These are phyloP conservation scores for Phytophthora tentaculata DNA, from an alignment of 352 stramenopile genomes.

Conservation along the genomic window DNA sequence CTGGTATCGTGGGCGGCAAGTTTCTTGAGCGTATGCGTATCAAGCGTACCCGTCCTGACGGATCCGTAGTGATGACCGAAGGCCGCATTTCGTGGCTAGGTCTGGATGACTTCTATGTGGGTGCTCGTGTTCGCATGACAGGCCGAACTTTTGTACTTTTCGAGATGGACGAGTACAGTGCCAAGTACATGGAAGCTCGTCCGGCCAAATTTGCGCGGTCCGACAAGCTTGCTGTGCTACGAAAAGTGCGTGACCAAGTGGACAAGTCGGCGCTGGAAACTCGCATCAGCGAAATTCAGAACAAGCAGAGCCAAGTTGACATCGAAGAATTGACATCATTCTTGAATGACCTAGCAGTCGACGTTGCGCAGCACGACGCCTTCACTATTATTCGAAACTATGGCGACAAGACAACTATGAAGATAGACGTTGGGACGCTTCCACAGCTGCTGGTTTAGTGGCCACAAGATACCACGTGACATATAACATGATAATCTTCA, in stretches of 20 bases:
- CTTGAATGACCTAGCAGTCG: slow-evolving; percentile 48
- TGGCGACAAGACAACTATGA: slow-evolving; percentile 67
- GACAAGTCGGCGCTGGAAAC: slow-evolving; percentile 36
- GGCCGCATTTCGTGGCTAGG: slow-evolving; percentile 50
- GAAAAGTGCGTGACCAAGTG: slow-evolving; percentile 58
- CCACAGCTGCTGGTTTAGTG: slow-evolving; percentile 54
- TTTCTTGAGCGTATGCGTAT: slow-evolving; percentile 78
- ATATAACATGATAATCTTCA: slow-evolving; percentile 3
- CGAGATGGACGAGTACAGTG: slow-evolving; percentile 88
- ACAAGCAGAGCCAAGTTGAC: slow-evolving; percentile 45
- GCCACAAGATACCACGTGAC: too few relatives aligned
- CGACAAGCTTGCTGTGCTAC: slow-evolving; percentile 66
- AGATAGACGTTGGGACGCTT: slow-evolving; percentile 58
- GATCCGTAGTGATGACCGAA: slow-evolving; percentile 33
- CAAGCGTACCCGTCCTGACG: slow-evolving; percentile 49
- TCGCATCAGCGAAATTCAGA: slow-evolving; percentile 37
- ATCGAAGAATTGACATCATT: slow-evolving; percentile 56
- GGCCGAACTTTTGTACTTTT: slow-evolving; percentile 77
- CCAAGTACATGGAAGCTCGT: slow-evolving; percentile 82
- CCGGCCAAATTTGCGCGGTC: slow-evolving; percentile 66
- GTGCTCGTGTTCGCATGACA: slow-evolving; percentile 63
- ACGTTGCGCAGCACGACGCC: slow-evolving; percentile 67
- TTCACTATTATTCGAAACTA: slow-evolving; percentile 74
- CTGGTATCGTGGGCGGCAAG: slow-evolving; percentile 74
- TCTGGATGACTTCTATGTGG: slow-evolving; percentile 81